A percentile compares a stretch with the other conserved stretches of the same genome.
These are phyloP conservation scores for Madurella fahalii DNA, from an alignment of 2,329 filamentous ascomycete species.

Conservation along the genomic window DNA sequence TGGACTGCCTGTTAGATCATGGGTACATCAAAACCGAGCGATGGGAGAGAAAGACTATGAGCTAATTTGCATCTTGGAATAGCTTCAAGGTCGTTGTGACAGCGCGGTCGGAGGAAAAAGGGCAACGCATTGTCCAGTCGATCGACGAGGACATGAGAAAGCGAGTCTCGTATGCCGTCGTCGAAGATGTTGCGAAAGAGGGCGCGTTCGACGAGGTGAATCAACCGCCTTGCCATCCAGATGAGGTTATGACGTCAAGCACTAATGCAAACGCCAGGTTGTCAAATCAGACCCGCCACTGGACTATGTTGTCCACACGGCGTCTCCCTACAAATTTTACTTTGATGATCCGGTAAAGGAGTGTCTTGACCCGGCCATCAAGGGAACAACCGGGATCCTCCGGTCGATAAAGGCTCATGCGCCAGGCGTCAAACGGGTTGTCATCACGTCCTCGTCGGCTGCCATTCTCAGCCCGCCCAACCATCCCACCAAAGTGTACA, in stretches of 20 bases:
- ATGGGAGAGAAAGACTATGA: background rate
- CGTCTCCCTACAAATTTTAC: conserved; percentile 68
- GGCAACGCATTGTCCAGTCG: conserved; percentile 39
- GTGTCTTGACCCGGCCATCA: conserved; percentile 53
- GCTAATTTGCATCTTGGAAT: conserved; percentile 6
- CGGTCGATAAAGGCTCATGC: conserved; percentile 43
- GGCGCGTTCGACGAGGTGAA: conserved; percentile 63
- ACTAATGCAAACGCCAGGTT: conserved; percentile 24
- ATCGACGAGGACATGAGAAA: conserved; percentile 41
- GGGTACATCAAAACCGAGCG: conserved; percentile 28
- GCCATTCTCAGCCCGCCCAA: conserved; percentile 38
- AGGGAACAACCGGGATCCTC: conserved; percentile 48
- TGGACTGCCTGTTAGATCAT: conserved; percentile 43
- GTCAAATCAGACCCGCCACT: conserved; percentile 51
- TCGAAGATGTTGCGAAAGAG: conserved; percentile 66
- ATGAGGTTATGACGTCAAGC: no score
- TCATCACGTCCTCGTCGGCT: conserved; percentile 48
- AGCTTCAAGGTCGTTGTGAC: conserved; percentile 44
- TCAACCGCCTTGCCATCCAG: no score
- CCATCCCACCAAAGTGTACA: conserved; percentile 35
- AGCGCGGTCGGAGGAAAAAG: conserved; percentile 46
- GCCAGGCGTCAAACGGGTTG: conserved; percentile 58
- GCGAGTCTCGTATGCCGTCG: conserved; percentile 47
- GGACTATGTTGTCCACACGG: conserved; percentile 70
- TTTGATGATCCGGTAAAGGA: conserved; percentile 47